Evolutionary conservation across 1,284 basidiomycete species (phyloP).

Genomic region (Ganoderma sp.): DNA sequence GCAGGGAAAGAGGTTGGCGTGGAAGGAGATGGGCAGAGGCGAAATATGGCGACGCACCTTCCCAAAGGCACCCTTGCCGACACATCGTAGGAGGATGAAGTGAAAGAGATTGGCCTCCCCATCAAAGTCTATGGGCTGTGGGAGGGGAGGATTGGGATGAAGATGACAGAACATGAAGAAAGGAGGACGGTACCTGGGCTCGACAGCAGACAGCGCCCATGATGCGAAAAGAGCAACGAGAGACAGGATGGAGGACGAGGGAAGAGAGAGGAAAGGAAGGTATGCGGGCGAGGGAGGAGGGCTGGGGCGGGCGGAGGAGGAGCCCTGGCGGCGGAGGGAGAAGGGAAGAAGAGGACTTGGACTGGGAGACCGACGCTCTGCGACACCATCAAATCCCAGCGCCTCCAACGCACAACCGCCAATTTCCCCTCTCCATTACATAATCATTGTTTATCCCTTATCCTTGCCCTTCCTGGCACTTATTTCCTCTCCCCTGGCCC

Average conservation of each 20-base stretch:
- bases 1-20: constrained; percentile 4
- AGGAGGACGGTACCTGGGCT: constrained; percentile 60
- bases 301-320: constrained; percentile 22
- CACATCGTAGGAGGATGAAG: constrained; percentile 91
- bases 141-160: constrained; percentile 5
- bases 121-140: constrained; percentile 96
- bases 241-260: constrained; percentile 29
- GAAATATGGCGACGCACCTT: constrained; percentile 64
- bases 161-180: constrained; percentile 19
- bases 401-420: constrained; percentile 8
- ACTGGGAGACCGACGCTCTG: constrained; percentile 10
- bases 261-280: constrained; percentile 33
- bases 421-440: constrained; percentile 9
- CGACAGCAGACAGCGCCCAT: constrained; percentile 90
- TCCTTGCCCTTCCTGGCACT: constrained; percentile 14
- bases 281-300: constrained; percentile 26
- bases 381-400: constrained; percentile 21
- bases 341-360: constrained; percentile 23
- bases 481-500: constrained; percentile 12
- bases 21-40: not conserved
- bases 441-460: constrained; percentile 7
- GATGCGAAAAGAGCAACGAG: constrained; percentile 34
- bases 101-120: constrained; percentile 98
- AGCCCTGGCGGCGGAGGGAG: constrained; percentile 30
- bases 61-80: constrained; percentile 98